A percentile compares a stretch with the other conserved stretches of the same genome.
Conservation (phyloP, 495 filamentous ascomycete species). For the Penicillium salamii region DNA sequence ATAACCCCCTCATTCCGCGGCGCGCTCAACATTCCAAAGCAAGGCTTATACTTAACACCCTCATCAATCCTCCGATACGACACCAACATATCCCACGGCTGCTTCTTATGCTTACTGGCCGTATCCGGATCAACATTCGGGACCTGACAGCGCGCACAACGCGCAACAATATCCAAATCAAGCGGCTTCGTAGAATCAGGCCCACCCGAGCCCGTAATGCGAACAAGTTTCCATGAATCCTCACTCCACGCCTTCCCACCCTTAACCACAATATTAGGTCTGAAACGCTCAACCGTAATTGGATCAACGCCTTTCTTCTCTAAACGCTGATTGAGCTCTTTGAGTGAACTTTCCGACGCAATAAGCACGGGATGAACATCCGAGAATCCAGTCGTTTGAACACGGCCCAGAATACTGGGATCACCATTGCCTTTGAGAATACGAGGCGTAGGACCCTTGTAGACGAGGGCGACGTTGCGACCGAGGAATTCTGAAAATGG, state of each 20-base stretch:
- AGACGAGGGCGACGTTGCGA: slow-evolving; percentile 33
- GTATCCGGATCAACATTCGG: slow-evolving; percentile 79
- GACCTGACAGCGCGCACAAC: slow-evolving; percentile 76
- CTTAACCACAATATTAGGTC: slow-evolving; percentile 77
- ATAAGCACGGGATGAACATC: slow-evolving; percentile 47
- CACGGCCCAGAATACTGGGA: slow-evolving; percentile 32
- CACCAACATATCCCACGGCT: slow-evolving; percentile 75
- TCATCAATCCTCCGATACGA: slow-evolving; percentile 71
- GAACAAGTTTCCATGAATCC: slow-evolving; percentile 76
- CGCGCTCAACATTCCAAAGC: slow-evolving; percentile 83
- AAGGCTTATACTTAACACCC: slow-evolving; percentile 67
- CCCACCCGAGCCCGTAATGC: slow-evolving; percentile 38
- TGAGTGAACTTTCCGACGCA: slow-evolving; percentile 50
- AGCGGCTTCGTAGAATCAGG: slow-evolving; percentile 5
- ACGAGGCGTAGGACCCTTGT: slow-evolving; percentile 44
- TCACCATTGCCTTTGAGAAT: slow-evolving; percentile 39
- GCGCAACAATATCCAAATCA: slow-evolving; percentile 61
- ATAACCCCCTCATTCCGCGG: slow-evolving; percentile 50
- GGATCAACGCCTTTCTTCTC: slow-evolving; percentile 17
- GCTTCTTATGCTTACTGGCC: slow-evolving; percentile 63
- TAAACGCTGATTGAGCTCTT: slow-evolving; percentile 36
- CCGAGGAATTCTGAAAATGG: slow-evolving; percentile 34
- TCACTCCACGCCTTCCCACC: slow-evolving; percentile 66
- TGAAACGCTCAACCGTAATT: slow-evolving; percentile 61
- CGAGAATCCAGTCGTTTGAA: slow-evolving; percentile 39